Evolutionary conservation across 2,329 filamentous ascomycete species (phyloP), one percentile per base, ranked within the genome.

Genomic region (Myriosclerotinia curreyana): DNA sequence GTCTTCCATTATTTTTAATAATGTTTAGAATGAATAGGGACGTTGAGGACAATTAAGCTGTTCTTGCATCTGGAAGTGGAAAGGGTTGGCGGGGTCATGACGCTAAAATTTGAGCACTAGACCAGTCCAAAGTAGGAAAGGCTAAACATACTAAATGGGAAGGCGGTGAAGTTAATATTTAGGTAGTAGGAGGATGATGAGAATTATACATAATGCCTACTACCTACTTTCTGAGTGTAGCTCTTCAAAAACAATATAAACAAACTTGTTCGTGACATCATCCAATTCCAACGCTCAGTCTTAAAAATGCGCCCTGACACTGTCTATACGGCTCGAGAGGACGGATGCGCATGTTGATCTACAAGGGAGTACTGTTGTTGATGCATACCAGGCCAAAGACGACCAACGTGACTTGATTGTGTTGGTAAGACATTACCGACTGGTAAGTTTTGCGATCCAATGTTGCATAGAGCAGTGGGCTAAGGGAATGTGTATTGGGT

Each of bases 351-450:
- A 31, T 6, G 28, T 31, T 6, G 28, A 5, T 31, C 28, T 31
- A 31, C 4, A 31, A 31, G 28, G 28, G 28, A 31, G 28, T 31
- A 31, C 28, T 89, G 86, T 75, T 93, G 92, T 73, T 92, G 91
- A 79, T 98, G 94, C 83, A 96, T 95, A 61, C 93, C 94, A 15
- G 94, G 94, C 81, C 91, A 97, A 70, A 96, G 87, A 69, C 92
- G 87, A 69, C 91, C 89, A 60, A 87, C 82, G 66, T 78, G 82
- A 74, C 78, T 79, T 44, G 83, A 79, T 66, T 84, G 79, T 0
- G 79, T 78, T 65, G 79, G 78, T 55, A 78, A 67, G 12, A 75
- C 74, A 6, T 77, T 82, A 74, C 76, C 78, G 71, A 76, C 78
- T 25, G 68, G 65, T 60, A 81, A 79, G 38, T 77, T 76, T 68